phyloP scores from a whole-genome alignment of 2,329 filamentous ascomycete species.

The Geosmithia putterillii region DNA sequence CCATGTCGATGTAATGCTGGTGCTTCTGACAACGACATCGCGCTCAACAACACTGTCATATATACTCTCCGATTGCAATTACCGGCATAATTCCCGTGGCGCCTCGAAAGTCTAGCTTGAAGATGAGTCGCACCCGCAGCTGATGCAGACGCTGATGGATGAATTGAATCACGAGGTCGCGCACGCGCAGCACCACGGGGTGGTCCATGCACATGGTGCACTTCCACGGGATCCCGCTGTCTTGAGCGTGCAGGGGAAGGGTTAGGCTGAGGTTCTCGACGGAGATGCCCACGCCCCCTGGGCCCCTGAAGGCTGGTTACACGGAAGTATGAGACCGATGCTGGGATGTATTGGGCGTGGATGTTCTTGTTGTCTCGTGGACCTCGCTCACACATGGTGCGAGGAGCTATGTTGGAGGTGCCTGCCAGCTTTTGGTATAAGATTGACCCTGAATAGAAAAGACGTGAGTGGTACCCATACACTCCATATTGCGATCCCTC shows the following conservation, averaged over 20 bases:
- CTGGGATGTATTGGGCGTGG: no score
- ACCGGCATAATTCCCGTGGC: slow-evolving; percentile 55
- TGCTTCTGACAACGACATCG: slow-evolving; percentile 58
- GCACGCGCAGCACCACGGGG: slow-evolving; percentile 45
- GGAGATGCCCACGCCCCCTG: no score
- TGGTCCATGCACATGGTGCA: slow-evolving; percentile 54
- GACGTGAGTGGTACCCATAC: no score
- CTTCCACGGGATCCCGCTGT: slow-evolving; percentile 60
- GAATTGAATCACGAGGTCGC: slow-evolving; percentile 55
- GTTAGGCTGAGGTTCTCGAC: no score
- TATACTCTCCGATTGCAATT: slow-evolving; percentile 38
- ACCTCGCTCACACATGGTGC: no score
- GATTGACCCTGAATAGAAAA: no score
- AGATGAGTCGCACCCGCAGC: slow-evolving; percentile 53
- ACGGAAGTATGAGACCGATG: no score
- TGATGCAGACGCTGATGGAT: slow-evolving; percentile 60
- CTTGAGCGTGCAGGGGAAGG: slow-evolving; percentile 59
- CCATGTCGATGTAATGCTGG: slow-evolving; percentile 55
- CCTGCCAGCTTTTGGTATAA: no score
- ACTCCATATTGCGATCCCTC: no score
- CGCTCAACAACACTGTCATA: slow-evolving; percentile 53
- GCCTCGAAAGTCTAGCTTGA: slow-evolving; percentile 47
- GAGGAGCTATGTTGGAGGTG: no score
- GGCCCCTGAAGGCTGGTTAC: no score
- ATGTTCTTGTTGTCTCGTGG: no score